Conservation (phyloP, 2,329 filamentous ascomycete genomes). For the Fusarium humuli region DNA sequence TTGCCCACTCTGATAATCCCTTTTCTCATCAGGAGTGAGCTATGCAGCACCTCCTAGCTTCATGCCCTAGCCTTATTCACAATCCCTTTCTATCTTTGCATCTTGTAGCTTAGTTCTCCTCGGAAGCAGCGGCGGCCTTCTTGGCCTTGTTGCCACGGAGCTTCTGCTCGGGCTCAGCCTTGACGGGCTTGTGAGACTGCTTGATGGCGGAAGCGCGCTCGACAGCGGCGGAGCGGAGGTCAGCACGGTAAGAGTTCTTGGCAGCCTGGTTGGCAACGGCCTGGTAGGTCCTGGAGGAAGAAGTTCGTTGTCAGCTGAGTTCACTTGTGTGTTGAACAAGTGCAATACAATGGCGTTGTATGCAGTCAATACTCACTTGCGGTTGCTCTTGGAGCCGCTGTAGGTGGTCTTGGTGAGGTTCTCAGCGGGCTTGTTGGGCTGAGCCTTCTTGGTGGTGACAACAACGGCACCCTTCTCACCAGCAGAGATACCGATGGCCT, state of each 20-base stretch:
- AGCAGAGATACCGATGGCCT: conserved; percentile 86
- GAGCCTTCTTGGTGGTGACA: conserved; percentile 86
- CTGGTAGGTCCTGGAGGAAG: conserved; percentile 80
- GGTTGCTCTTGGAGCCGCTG: conserved; percentile 77
- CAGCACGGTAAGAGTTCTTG: conserved; percentile 86
- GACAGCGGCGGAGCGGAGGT: conserved; percentile 82
- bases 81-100: conserved; percentile 34
- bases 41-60: conserved; percentile 39
- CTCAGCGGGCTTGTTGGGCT: conserved; percentile 78
- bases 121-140: conserved; percentile 70
- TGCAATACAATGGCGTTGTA: not conserved
- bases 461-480: conserved; percentile 82
- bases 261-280: conserved; percentile 83
- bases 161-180: conserved; percentile 80
- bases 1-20: conserved; percentile 35
- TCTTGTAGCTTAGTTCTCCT: conserved; percentile 49
- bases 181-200: conserved; percentile 80
- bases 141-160: conserved; percentile 82
- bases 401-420: conserved; percentile 74
- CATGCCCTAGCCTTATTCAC: conserved; percentile 35
- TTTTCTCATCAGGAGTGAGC: conserved; percentile 40
- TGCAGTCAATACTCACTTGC: conserved; percentile 65
- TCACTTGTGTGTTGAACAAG: not conserved
- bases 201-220: conserved; percentile 89
- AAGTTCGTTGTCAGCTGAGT: conserved; percentile 38